phyloP scores from a whole-genome alignment of 306 rosid species.

The Adenanthera pavonina region DNA sequence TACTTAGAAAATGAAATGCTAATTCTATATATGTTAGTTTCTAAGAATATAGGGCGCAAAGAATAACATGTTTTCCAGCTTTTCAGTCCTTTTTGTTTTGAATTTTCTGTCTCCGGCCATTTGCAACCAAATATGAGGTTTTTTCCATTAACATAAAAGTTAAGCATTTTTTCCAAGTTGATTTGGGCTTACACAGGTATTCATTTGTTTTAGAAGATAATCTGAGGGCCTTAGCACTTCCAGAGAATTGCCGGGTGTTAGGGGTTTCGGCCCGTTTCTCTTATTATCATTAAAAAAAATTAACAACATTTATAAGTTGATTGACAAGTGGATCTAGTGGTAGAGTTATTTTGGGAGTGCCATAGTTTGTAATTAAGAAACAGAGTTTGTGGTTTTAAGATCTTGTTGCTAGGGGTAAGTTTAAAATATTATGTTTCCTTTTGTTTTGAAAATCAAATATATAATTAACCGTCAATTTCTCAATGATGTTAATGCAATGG shows the following conservation, averaged over 20 bases:
- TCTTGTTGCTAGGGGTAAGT: background rate
- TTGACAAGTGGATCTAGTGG: background rate
- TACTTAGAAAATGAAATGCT: background rate
- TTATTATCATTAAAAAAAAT: too few relatives aligned
- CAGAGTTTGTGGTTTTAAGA: background rate
- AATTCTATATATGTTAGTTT: background rate
- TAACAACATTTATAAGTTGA: background rate
- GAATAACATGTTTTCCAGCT: background rate
- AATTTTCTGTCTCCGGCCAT: background rate
- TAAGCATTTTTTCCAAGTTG: background rate
- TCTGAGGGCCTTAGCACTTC: too few relatives aligned
- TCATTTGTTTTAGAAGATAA: too few relatives aligned
- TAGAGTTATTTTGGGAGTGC: background rate
- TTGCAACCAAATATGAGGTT: background rate
- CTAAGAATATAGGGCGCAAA: slow-evolving; percentile 1
- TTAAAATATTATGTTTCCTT: background rate
- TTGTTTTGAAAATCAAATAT: background rate
- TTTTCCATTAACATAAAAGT: background rate
- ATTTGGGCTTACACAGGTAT: too few relatives aligned
- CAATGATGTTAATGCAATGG: background rate
- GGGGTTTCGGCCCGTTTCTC: too few relatives aligned
- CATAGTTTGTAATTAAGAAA: background rate
- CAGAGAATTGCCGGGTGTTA: too few relatives aligned
- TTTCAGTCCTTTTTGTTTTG: background rate
- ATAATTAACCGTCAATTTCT: background rate